Base-by-base conservation (phyloP, 2,329 filamentous ascomycete genomes). In the Botrytis tulipae region DNA sequence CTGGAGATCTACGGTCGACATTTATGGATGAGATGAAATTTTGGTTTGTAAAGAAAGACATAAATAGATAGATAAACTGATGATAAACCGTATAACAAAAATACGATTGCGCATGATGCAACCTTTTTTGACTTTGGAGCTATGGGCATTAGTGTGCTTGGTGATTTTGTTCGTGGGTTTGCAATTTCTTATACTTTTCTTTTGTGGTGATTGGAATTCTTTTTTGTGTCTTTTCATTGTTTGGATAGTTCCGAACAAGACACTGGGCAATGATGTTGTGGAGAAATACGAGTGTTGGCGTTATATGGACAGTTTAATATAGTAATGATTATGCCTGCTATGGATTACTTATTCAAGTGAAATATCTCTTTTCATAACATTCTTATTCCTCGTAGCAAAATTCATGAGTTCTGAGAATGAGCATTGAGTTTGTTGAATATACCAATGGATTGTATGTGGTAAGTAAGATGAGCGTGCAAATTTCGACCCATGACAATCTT, bases 81-180 rank as follows among this genome's bases (percentile, higher is more conserved):
- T 62, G 14, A 25, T 62, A 62, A 25, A 29, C 16, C 5, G 37
- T 29, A 42, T 7, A 29, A 44, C 6, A 57, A 12, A 44, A 63
- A 44, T 63, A 42, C 37, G 16, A 14, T 63, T 29, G 18, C 18
- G 25, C 25, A 63, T 63, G 25, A 63, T 42, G 35, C 16, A 40
- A 40, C 35, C 6, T 32, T 29, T 32, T 32, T 61, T 62, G 25
- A 63, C 16, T 29, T 20, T 44, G 61, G n/a, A 63, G 40, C 61
- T 29, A 37, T 40, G 61, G 37, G 61, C 61, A 63, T 44, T 63
- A 63, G 61, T 63, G 61, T 63, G 61, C 61, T 63, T 18, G 14
- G 25, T 42, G 37, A 63, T 42, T 42, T 42, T 40, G 2, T 63
- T 16, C 3, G 16, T 32, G 37, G 42, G n/a, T 25, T 42, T 42